phyloP scores from a whole-genome alignment of 768 basidiomycete genomes.

The Sporobolomyces roseus region DNA sequence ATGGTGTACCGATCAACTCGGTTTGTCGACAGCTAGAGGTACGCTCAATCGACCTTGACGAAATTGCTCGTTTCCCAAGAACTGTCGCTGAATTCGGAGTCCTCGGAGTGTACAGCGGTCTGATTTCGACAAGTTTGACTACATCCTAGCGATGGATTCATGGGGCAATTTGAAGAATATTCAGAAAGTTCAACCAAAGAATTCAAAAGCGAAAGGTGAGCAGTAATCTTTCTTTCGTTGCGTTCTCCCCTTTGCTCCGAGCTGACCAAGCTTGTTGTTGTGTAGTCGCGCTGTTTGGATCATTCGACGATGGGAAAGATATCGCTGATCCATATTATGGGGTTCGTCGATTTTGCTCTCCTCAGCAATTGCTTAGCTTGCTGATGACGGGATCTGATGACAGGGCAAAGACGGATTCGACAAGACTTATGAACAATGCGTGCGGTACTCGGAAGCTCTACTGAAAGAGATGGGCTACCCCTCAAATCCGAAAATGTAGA shows the following conservation, averaged over 20 bases:
- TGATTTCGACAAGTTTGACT: conserved; percentile 72
- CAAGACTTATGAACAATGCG: conserved; percentile 70
- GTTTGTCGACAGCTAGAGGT: conserved; percentile 55
- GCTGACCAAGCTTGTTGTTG: too few relatives aligned
- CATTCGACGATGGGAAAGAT: conserved; percentile 64
- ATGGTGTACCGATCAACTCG: conserved; percentile 19
- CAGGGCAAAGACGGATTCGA: conserved; percentile 65
- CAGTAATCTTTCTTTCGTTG: background rate
- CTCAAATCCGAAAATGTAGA: conserved; percentile 6
- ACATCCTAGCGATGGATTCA: conserved; percentile 80
- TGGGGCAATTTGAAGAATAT: conserved; percentile 63
- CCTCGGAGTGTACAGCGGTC: conserved; percentile 43
- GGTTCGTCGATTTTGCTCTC: conserved; percentile 1
- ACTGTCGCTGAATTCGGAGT: background rate
- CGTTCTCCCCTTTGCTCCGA: background rate
- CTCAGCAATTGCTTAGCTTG: background rate
- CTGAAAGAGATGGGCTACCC: conserved; percentile 29
- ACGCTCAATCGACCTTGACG: background rate
- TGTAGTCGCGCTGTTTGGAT: conserved; percentile 73
- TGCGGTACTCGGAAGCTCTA: conserved; percentile 69
- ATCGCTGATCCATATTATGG: conserved; percentile 72
- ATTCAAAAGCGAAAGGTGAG: conserved; percentile 55
- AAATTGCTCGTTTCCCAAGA: too few relatives aligned
- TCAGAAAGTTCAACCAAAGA: conserved; percentile 53
- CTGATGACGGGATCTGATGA: background rate